Base-by-base conservation (phyloP, 176 grass and related monocot species). In the Oryza australiensis region DNA sequence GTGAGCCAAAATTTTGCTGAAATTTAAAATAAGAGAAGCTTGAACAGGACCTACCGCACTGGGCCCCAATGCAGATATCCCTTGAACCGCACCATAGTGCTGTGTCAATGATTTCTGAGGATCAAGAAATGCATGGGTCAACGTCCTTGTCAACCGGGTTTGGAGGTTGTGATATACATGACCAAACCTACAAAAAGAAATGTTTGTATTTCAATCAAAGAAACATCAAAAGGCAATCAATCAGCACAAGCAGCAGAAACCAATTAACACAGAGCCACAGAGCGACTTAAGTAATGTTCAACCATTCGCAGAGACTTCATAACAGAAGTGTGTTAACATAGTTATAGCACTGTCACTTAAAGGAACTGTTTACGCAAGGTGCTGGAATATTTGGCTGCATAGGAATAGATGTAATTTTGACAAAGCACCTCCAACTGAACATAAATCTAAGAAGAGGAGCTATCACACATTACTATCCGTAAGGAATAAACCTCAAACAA, bases 51-150 rank as follows among this genome's bases (percentile, higher is more conserved):
- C 2, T 90, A 98, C 93, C 85, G 85, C 87, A 69, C 87, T 87
- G 20, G 89, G 20, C 3, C 91, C 96, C 45, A 98, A 83, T 80
- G 93, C 96, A 88, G 96, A 92, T 86, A 95, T 86, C 28, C 96
- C 93, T 81, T 88, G 91, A 77, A 98, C 85, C 68, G 93, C 96
- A 90, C 93, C 96, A 77, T 98, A 98, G 88, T 98, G 93, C 76
- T 95, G 93, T 62, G 96, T 92, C 85, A 98, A 77, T 82, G 96
- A 87, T 92, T 95, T 98, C 28, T 80, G 82, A 84, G 87, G 89
- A 85, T 98, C 93, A 33, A 91, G 88, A 93, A 98, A 95, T 85
- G 93, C 93, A 80, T 93, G 86, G 70, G 93, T 73, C 48, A 98
- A 86, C 12, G 85, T 95, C 74, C 80, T 92, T 59, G 91, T 90